These are phyloP conservation scores for Dichomitus squalens DNA, from an alignment of 1,284 basidiomycete species.

Conservation along the genomic window DNA sequence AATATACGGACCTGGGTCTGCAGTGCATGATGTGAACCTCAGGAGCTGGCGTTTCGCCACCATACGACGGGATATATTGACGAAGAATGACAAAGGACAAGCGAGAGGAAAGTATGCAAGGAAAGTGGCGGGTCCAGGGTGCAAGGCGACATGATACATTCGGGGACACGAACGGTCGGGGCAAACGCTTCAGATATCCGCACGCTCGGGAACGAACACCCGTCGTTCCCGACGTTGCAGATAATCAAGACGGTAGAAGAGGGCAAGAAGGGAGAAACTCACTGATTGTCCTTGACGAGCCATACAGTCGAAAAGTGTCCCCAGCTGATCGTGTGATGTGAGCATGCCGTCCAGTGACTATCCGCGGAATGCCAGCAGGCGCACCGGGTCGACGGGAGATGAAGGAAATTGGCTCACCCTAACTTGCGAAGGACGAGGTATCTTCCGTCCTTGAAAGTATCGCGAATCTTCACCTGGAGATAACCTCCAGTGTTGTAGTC, in stretches of 20 bases:
- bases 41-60: background rate
- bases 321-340: conserved; percentile 57
- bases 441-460: conserved; percentile 78
- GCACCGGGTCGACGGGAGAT: conserved; percentile 23
- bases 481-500: conserved; percentile 84
- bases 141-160: background rate
- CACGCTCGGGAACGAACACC: background rate
- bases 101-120: background rate
- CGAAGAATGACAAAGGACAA: background rate
- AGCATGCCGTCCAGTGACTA: conserved; percentile 5
- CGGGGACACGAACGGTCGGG: background rate
- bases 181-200: background rate
- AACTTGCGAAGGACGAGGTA: conserved; percentile 85
- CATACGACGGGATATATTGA: conserved; percentile 1
- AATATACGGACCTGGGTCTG: background rate
- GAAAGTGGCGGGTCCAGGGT: background rate
- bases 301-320: conserved; percentile 90
- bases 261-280: conserved; percentile 36
- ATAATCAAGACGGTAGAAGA: background rate
- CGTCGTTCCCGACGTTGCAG: background rate
- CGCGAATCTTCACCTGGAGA: conserved; percentile 74
- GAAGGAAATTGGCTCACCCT: conserved; percentile 50
- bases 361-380: conserved; percentile 26
- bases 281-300: conserved; percentile 78
- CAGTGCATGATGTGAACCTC: no score